A percentile compares a stretch with the other conserved stretches of the same genome.
Conservation (phyloP, 345 rosid species). For the Murraya paniculata region DNA sequence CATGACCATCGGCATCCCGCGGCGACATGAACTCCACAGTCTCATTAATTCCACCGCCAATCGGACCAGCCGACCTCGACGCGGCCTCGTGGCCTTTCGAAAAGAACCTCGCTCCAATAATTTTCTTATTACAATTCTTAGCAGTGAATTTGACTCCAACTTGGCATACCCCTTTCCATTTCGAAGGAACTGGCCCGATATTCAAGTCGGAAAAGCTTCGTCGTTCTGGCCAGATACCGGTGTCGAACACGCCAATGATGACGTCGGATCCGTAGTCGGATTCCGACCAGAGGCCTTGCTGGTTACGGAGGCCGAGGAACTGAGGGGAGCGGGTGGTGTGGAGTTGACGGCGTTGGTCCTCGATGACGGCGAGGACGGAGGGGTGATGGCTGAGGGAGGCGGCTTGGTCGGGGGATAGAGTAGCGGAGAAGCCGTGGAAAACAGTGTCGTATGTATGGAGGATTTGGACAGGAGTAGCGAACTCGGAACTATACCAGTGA, state of each 20-base stretch:
- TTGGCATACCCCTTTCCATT: constrained; percentile 80
- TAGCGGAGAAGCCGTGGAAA: constrained; percentile 92
- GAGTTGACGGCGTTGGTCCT: constrained; percentile 68
- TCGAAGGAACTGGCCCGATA: constrained; percentile 65
- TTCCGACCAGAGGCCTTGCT: constrained; percentile 79
- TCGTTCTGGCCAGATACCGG: constrained; percentile 84
- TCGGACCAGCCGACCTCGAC: constrained; percentile 38
- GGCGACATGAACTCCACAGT: constrained; percentile 79
- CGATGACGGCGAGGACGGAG: constrained; percentile 59
- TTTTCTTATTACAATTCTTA: constrained; percentile 58
- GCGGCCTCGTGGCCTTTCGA: constrained; percentile 77
- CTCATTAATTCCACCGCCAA: constrained; percentile 48
- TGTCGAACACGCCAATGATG: constrained; percentile 72
- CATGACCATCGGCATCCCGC: constrained; percentile 86
- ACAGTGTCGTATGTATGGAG: constrained; percentile 84
- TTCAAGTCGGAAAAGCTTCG: constrained; percentile 77
- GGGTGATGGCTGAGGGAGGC: constrained; percentile 52
- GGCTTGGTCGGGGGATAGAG: constrained; percentile 41
- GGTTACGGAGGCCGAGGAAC: constrained; percentile 75
- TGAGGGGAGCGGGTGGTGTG: constrained; percentile 93
- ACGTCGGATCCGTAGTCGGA: constrained; percentile 92
- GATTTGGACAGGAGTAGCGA: constrained; percentile 55
- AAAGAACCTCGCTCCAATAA: constrained; percentile 77
- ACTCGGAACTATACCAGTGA: constrained; percentile 83
- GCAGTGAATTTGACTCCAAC: constrained; percentile 41